phyloP scores from a whole-genome alignment of 2,329 filamentous ascomycete species.

The Ophiosphaerella herpotricha region DNA sequence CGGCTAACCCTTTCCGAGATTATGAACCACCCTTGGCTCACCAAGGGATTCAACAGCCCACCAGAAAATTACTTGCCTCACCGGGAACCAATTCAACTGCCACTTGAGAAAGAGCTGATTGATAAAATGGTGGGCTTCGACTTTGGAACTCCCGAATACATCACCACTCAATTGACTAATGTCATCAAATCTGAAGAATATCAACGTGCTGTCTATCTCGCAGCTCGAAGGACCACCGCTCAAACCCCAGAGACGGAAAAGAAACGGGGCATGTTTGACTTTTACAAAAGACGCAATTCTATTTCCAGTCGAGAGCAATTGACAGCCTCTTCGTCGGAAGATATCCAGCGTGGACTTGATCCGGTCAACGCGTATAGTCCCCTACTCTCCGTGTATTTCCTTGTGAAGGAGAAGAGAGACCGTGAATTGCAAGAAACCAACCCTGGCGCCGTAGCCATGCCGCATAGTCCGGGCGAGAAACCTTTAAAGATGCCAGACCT shows the following conservation, averaged over 20 bases:
- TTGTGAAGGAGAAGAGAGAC: slow-evolving; percentile 93
- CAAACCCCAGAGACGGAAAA: slow-evolving; percentile 67
- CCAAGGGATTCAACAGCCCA: slow-evolving; percentile 82
- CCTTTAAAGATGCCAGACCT: slow-evolving; percentile 73
- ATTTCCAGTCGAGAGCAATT: slow-evolving; percentile 87
- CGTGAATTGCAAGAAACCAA: slow-evolving; percentile 68
- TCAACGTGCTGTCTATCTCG: slow-evolving; percentile 76
- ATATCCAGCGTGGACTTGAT: slow-evolving; percentile 79
- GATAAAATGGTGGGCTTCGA: slow-evolving; percentile 98
- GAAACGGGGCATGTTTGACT: slow-evolving; percentile 92
- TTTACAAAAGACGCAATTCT: slow-evolving; percentile 94
- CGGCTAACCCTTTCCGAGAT: slow-evolving; percentile 88
- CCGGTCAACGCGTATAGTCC: slow-evolving; percentile 93
- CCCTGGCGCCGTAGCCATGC: slow-evolving; percentile 63
- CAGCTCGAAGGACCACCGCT: slow-evolving; percentile 67
- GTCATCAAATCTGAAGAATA: slow-evolving; percentile 95
- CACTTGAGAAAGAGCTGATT: slow-evolving; percentile 81
- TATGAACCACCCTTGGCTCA: slow-evolving; percentile 94
- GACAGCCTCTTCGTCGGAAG: slow-evolving; percentile 80
- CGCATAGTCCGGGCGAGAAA: slow-evolving; percentile 60
- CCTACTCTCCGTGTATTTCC: slow-evolving; percentile 89
- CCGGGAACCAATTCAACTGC: slow-evolving; percentile 83
- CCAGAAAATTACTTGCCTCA: slow-evolving; percentile 87
- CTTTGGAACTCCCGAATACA: slow-evolving; percentile 85
- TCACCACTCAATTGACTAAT: slow-evolving; percentile 78